Conservation (phyloP, 2,329 filamentous ascomycete species). For the Exophiala sideris region DNA sequence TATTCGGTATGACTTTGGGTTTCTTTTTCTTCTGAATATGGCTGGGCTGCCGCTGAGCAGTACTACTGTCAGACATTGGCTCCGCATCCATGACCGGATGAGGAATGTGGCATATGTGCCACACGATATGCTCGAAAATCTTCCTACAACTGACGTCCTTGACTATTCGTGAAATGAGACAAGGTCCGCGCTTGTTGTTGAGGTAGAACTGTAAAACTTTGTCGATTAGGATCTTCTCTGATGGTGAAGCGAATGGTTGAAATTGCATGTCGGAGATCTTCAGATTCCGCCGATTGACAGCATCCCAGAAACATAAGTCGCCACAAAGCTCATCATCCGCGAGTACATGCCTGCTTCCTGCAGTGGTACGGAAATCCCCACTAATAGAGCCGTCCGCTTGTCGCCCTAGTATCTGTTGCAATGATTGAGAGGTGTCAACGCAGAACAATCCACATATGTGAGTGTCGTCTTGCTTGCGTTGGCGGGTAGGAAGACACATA, state of each 20-base stretch:
- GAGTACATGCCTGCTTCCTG: conserved; percentile 5
- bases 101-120: conserved; percentile 4
- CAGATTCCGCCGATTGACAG: conserved; percentile 12
- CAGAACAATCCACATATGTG: conserved; percentile 30
- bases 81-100: conserved; percentile 3
- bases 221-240: conserved; percentile 12
- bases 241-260: conserved; percentile 11
- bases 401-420: conserved; percentile 13
- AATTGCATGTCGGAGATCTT: conserved; percentile 14
- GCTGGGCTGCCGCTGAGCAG: background rate
- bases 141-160: conserved; percentile 20
- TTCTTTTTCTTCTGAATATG: conserved; percentile 12
- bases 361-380: conserved; percentile 1
- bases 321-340: conserved; percentile 20
- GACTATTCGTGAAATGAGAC: conserved; percentile 22
- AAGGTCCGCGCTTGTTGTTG: conserved; percentile 24
- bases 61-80: conserved; percentile 8
- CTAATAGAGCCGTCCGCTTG: conserved; percentile 5
- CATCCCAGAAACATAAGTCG: conserved; percentile 23
- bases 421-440: conserved; percentile 14
- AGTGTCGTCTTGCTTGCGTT: background rate
- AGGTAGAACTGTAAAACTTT: conserved; percentile 22
- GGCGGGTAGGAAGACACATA: conserved; percentile 6
- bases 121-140: conserved; percentile 24
- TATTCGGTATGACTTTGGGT: background rate